Conservation (phyloP, 2,329 filamentous ascomycete species). For the Epichloe elymi region DNA sequence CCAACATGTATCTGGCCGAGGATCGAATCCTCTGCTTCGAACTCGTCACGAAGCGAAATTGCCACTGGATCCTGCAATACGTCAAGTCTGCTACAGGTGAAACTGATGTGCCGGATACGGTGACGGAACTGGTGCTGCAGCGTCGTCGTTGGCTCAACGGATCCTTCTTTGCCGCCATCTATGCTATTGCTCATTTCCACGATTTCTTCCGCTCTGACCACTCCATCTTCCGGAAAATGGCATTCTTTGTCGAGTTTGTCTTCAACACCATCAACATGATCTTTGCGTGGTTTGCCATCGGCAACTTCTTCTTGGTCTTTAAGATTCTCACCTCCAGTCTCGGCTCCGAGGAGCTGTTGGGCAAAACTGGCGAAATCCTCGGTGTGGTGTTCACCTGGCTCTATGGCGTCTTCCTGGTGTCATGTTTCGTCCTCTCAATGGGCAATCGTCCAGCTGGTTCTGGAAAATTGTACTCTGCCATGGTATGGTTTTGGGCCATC, state of each 20-base stretch:
- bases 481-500: slow-evolving; percentile 96
- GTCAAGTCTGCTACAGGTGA: slow-evolving; percentile 96
- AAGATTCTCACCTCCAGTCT: slow-evolving; percentile 87
- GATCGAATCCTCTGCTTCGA: slow-evolving; percentile 99
- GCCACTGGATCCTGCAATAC: slow-evolving; percentile 94
- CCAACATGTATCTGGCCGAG: slow-evolving; percentile 98
- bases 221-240: slow-evolving; percentile 72
- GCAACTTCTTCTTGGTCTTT: slow-evolving; percentile 99
- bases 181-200: slow-evolving; percentile 88
- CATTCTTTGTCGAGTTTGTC: slow-evolving; percentile 82
- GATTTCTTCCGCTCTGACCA: slow-evolving; percentile 92
- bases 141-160: slow-evolving; percentile 95
- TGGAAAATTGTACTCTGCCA: slow-evolving; percentile 85
- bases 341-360: slow-evolving; percentile 54
- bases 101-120: slow-evolving; percentile 89
- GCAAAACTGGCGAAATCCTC: slow-evolving; percentile 64
- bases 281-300: slow-evolving; percentile 96
- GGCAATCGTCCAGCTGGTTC: slow-evolving; percentile 92
- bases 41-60: slow-evolving; percentile 92
- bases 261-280: slow-evolving; percentile 96
- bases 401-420: slow-evolving; percentile 81
- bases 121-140: slow-evolving; percentile 90
- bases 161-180: slow-evolving; percentile 94
- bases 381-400: slow-evolving; percentile 92
- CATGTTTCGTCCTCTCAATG: slow-evolving; percentile 88